Percentiles rank a stretch among this genome's conserved stretches.
phyloP scores from a whole-genome alignment of 805 yeast genomes.

The Metschnikowia colocasiae region DNA sequence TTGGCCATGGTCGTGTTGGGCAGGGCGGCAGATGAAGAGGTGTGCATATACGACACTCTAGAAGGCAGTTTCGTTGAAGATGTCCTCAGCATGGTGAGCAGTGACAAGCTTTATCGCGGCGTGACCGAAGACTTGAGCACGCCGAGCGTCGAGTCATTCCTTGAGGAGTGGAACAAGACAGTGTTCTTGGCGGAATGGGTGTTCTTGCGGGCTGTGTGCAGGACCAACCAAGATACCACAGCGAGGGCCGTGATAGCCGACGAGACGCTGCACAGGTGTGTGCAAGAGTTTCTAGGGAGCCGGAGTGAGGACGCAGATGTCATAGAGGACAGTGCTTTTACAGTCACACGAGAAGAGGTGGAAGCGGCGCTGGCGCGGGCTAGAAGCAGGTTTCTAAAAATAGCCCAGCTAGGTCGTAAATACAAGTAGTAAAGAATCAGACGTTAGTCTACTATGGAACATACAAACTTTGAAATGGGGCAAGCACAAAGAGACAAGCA shows the following conservation, averaged over 20 bases:
- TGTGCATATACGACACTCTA: not conserved
- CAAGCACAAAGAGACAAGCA: too few species aligned
- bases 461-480: not conserved
- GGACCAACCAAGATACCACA: not conserved
- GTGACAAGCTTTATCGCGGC: constrained; percentile 6
- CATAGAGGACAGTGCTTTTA: constrained; percentile 11
- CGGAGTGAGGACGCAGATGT: constrained; percentile 13
- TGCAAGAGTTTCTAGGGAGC: constrained; percentile 8
- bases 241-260: constrained; percentile 1
- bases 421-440: too few species aligned
- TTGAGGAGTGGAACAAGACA: constrained; percentile 24
- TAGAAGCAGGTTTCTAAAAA: not conserved
- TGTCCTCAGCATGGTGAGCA: constrained; percentile 3
- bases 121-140: constrained; percentile 10
- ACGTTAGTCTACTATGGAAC: not conserved
- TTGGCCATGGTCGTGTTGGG: not conserved
- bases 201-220: constrained; percentile 5
- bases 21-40: not conserved
- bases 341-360: constrained; percentile 4
- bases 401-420: constrained; percentile 1
- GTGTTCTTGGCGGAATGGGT: constrained; percentile 22
- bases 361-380: not conserved
- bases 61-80: not conserved
- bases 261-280: not conserved
- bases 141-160: constrained; percentile 17